A percentile compares a stretch with the other conserved stretches of the same genome.
phyloP scores from a whole-genome alignment of 305 asterid species.

The Ajuga reptans region DNA sequence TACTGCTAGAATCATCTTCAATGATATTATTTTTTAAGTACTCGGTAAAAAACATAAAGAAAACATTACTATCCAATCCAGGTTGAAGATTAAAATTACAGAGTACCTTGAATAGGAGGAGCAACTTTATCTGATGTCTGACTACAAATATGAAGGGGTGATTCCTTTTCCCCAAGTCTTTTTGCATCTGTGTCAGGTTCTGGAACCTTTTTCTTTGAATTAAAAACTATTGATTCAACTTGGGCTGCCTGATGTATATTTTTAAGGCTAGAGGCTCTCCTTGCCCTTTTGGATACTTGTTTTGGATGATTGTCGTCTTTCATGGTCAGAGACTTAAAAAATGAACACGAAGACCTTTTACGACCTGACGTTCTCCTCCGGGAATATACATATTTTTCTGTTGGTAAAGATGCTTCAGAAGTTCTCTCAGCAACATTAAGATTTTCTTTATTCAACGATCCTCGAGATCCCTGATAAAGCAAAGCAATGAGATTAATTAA shows the following conservation, averaged over 20 bases:
- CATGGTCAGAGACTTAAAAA: slow-evolving; percentile 34
- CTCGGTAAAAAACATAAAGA: not conserved
- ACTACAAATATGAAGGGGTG: slow-evolving; percentile 25
- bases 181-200: slow-evolving; percentile 28
- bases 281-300: slow-evolving; percentile 41
- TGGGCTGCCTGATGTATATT: slow-evolving; percentile 26
- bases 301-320: slow-evolving; percentile 32
- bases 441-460: slow-evolving; percentile 26
- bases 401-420: slow-evolving; percentile 35
- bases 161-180: slow-evolving; percentile 27
- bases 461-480: slow-evolving; percentile 36
- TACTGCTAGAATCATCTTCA: slow-evolving; percentile 34
- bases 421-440: slow-evolving; percentile 30
- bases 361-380: slow-evolving; percentile 46
- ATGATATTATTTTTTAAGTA: slow-evolving; percentile 26
- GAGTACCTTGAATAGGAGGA: slow-evolving; percentile 46
- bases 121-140: slow-evolving; percentile 32
- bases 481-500: slow-evolving; percentile 14
- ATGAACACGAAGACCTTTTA: slow-evolving; percentile 38
- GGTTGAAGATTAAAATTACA: slow-evolving; percentile 11
- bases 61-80: slow-evolving; percentile 5
- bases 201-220: slow-evolving; percentile 23
- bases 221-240: slow-evolving; percentile 20
- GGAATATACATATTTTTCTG: slow-evolving; percentile 48
- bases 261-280: slow-evolving; percentile 34